phyloP scores from a whole-genome alignment of 108 stramenopile species.

The Stephanodiscus minutulus region DNA sequence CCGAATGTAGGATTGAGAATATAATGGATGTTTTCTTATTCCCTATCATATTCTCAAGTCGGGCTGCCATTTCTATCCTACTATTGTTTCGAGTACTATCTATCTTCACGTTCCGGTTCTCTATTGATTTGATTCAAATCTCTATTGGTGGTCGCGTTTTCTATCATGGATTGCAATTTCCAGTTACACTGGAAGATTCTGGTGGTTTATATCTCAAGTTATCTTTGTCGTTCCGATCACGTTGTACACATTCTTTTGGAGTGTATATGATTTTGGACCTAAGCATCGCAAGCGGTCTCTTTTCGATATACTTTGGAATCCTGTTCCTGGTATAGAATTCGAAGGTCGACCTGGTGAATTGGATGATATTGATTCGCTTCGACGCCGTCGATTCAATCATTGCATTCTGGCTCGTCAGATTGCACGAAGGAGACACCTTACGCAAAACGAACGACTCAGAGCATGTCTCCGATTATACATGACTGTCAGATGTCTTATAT shows the following conservation, averaged over 20 bases:
- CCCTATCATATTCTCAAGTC: too few relatives aligned
- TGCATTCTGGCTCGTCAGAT: background rate
- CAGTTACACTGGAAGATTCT: background rate
- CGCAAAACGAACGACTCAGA: too few relatives aligned
- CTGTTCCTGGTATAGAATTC: background rate
- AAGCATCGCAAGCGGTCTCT: background rate
- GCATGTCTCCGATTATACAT: too few relatives aligned
- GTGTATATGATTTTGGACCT: too few relatives aligned
- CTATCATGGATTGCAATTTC: background rate
- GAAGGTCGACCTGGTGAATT: background rate
- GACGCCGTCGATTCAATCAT: background rate
- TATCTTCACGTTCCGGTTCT: background rate
- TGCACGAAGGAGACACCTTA: too few relatives aligned
- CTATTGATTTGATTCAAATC: background rate
- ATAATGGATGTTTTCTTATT: too few relatives aligned
- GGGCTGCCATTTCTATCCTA: background rate
- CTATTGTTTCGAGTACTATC: too few relatives aligned
- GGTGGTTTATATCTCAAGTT: background rate
- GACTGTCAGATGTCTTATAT: too few relatives aligned
- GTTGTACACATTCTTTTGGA: too few relatives aligned
- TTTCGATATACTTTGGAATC: background rate
- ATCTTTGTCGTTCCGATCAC: conserved; percentile 1
- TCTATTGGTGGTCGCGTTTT: background rate
- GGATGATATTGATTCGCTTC: too few relatives aligned
- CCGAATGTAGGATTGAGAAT: background rate